Conservation (phyloP, 768 basidiomycete species). For the Calocybe cyanea region DNA sequence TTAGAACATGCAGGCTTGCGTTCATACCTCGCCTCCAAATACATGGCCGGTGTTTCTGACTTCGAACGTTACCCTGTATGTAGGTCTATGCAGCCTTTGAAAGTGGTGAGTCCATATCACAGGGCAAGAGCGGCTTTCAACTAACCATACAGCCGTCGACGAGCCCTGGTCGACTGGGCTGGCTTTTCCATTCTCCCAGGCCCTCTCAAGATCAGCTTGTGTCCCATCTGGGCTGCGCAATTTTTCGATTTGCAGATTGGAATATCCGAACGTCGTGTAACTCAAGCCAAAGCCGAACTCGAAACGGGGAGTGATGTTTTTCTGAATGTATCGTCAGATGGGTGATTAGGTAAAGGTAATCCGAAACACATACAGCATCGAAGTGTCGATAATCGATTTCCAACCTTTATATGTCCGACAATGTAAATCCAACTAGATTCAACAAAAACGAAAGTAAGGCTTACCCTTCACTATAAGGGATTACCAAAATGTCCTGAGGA, state of each 20-base stretch:
- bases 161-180: slow-evolving; percentile 54
- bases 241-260: slow-evolving; percentile 44
- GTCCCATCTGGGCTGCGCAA: slow-evolving; percentile 36
- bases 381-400: slow-evolving; percentile 73
- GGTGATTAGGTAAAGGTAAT: background rate
- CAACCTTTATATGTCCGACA: slow-evolving; percentile 32
- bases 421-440: background rate
- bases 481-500: slow-evolving; percentile 36
- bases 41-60: slow-evolving; percentile 62
- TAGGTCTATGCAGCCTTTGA: slow-evolving; percentile 61
- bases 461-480: slow-evolving; percentile 57
- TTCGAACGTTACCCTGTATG: slow-evolving; percentile 57
- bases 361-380: slow-evolving; percentile 43
- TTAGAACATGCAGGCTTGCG: background rate
- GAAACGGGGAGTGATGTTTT: slow-evolving; percentile 73
- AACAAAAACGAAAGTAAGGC: slow-evolving; percentile 7
- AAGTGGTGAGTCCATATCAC: background rate
- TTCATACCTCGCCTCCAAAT: slow-evolving; percentile 61
- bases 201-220: slow-evolving; percentile 31
- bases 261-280: slow-evolving; percentile 81
- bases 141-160: slow-evolving; percentile 56
- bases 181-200: slow-evolving; percentile 60
- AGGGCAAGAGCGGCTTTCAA: background rate
- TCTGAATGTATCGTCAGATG: slow-evolving; percentile 29
- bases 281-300: slow-evolving; percentile 90